phyloP scores from a whole-genome alignment of 768 basidiomycete genomes.

The Panaeolus papilionaceus region DNA sequence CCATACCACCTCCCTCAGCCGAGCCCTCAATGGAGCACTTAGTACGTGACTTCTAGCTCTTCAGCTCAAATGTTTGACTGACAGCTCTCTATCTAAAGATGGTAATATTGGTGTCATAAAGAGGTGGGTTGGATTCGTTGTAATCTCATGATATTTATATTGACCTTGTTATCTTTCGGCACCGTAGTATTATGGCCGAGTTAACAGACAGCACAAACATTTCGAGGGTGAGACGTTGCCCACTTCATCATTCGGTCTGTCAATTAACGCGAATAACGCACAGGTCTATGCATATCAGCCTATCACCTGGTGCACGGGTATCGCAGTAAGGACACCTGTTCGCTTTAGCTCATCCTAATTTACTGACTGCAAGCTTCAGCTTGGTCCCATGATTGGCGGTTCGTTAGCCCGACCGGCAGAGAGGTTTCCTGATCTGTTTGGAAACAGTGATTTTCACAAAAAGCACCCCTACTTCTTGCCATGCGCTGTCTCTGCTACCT shows the following conservation, averaged over 20 bases:
- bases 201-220: conserved; percentile 74
- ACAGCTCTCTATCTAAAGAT: conserved; percentile 31
- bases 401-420: conserved; percentile 22
- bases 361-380: conserved; percentile 5
- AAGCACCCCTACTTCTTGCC: conserved; percentile 65
- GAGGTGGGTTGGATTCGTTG: conserved; percentile 30
- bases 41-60: conserved; percentile 44
- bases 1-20: conserved; percentile 41
- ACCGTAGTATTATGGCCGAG: conserved; percentile 65
- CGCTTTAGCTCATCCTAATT: background rate
- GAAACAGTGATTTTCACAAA: conserved; percentile 42
- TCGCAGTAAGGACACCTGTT: conserved; percentile 30
- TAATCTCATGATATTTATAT: too few species aligned
- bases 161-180: too few species aligned
- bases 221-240: conserved; percentile 45
- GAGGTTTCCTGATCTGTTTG: conserved; percentile 43
- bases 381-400: conserved; percentile 58
- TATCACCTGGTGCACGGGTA: conserved; percentile 45
- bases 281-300: conserved; percentile 71
- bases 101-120: conserved; percentile 44
- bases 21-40: conserved; percentile 69
- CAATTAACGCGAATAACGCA: background rate
- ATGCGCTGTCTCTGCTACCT: conserved; percentile 63
- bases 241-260: background rate
- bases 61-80: background rate